These are phyloP conservation scores for Baorangia bicolor DNA, from an alignment of 768 basidiomycete species.

Conservation along the genomic window DNA sequence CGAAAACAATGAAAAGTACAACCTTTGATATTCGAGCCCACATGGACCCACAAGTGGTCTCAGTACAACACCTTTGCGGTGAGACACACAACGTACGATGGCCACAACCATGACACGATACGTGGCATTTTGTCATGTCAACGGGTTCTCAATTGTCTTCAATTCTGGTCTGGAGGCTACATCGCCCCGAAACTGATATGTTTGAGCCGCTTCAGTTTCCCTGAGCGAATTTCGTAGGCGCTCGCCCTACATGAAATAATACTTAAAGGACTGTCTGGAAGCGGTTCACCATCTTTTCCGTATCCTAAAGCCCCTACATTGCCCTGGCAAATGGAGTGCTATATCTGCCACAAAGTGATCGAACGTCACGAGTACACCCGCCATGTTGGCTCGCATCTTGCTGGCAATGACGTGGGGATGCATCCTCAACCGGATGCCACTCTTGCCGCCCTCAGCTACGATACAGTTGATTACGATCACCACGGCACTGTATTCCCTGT, in stretches of 20 bases:
- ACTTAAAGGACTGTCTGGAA: background rate
- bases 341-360: conserved; percentile 15
- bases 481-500: background rate
- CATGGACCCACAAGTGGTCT: conserved; percentile 3
- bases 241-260: background rate
- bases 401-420: background rate
- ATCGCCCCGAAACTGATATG: background rate
- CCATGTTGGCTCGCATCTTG: conserved; percentile 12
- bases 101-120: background rate
- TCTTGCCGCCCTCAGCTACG: background rate
- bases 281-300: background rate
- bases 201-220: background rate
- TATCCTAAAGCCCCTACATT: background rate
- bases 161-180: background rate
- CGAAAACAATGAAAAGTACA: background rate
- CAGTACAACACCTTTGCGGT: background rate
- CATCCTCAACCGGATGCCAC: background rate
- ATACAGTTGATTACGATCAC: background rate
- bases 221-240: background rate
- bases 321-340: conserved; percentile 11
- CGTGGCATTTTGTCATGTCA: conserved; percentile 4
- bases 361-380: conserved; percentile 8
- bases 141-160: conserved; percentile 5
- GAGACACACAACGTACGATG: background rate
- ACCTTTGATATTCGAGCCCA: background rate